Evolutionary conservation across 768 basidiomycete species (phyloP), one percentile per base, ranked within the genome.

Genomic region (Termitomyces sp.): DNA sequence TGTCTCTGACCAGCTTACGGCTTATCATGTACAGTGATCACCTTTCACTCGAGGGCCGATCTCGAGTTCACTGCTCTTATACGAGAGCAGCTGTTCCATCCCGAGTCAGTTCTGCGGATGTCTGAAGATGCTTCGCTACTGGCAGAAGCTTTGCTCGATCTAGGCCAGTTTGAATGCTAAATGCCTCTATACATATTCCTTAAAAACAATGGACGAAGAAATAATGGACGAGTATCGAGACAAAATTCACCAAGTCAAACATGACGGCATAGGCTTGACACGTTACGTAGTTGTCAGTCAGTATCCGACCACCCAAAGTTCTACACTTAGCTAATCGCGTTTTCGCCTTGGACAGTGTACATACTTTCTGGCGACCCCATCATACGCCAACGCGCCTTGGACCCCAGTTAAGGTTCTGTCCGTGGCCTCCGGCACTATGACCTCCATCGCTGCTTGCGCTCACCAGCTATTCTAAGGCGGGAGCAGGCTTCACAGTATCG

Each of bases 341-440:
- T 37, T 59, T 15, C 17, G 37, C 20, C 10, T n/a, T 38, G 36
- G 29, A 46, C 48, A 88, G 88, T 91, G 56, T 89, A 91, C 68
- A 86, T 91, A 57, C 75, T 90, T 12, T 87, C 86, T 37, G 88
- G 87, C 12, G 87, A 91, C 67, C 77, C 91, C 10, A 85, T 86
- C 56, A 74, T 88, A 62, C 86, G 87, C 70, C 90, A 88, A 68
- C 81, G 88, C 17, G 88, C 88, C 4, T 77, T 89, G 5, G 83
- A 86, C 34, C 34, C 88, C 89, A 0, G 80, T 91, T 69, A 86
- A 86, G 69, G 81, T 83, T 3, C 75, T 91, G 78, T 90, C 36
- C 85, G 84, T 60, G 83, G 85, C 3, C 70, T 91, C 46, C 74
- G 89, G 36, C 78, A 83, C 20, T 86, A 90, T 65, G 89, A 91